Conservation (phyloP, 2,329 filamentous ascomycete species). For the Beauveria asiatica region DNA sequence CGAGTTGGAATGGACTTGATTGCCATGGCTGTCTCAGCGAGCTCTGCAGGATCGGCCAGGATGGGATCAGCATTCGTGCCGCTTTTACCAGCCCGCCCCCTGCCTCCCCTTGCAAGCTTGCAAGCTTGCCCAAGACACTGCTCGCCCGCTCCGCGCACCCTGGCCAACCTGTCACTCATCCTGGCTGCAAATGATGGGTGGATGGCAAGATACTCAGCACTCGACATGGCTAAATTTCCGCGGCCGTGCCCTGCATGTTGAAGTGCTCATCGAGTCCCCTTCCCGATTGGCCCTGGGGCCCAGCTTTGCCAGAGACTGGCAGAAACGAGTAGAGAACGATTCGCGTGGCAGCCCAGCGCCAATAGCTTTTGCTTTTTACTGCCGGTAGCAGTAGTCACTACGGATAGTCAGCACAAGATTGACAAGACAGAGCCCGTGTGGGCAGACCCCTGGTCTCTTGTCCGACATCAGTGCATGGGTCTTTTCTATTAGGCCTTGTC, state of each 20-base stretch:
- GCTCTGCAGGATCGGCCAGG: neutral
- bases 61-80: conserved; percentile 1
- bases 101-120: neutral
- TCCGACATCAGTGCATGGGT: neutral
- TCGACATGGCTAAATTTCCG: neutral
- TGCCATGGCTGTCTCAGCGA: neutral
- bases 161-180: conserved; percentile 2
- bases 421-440: neutral
- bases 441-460: neutral
- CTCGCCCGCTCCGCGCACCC: neutral
- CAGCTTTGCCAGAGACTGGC: neutral
- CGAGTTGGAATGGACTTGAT: neutral
- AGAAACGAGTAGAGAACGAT: neutral
- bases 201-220: neutral
- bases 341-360: neutral
- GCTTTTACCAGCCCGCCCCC: neutral
- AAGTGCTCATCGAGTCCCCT: conserved; percentile 1
- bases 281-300: neutral
- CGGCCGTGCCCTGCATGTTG: conserved; percentile 4
- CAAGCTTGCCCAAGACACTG: neutral
- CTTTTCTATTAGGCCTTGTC: neutral
- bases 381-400: neutral
- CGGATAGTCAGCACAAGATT: too few relatives aligned
- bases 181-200: too few relatives aligned
- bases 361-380: neutral